Percentiles rank a stretch among this genome's conserved stretches.
Evolutionary conservation across 768 basidiomycete genomes (phyloP).

Genomic region (Suillus weaverae): DNA sequence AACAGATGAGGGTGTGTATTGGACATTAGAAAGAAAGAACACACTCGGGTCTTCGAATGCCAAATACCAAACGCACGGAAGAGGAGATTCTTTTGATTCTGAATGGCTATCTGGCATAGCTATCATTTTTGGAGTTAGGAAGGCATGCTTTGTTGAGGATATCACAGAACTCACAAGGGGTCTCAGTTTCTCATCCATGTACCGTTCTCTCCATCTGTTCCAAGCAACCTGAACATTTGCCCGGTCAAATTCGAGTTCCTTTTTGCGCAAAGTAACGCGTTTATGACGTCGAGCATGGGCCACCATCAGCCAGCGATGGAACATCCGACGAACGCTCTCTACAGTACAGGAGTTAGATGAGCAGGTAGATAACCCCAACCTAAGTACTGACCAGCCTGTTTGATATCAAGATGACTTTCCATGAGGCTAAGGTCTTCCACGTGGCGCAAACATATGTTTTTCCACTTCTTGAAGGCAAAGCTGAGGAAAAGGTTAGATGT

Average conservation of each 20-base stretch:
- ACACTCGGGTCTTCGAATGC: constrained; percentile 73
- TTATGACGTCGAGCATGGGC: constrained; percentile 63
- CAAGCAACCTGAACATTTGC: constrained; percentile 55
- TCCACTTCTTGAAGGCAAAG: constrained; percentile 69
- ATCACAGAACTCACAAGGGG: constrained; percentile 52
- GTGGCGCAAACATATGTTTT: constrained; percentile 56
- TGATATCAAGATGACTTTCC: constrained; percentile 80
- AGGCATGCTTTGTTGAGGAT: background rate
- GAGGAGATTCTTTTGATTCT: constrained; percentile 58
- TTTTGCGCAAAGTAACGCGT: constrained; percentile 55
- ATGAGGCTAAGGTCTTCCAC: constrained; percentile 75
- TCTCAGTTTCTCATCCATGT: constrained; percentile 60
- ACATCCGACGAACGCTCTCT: constrained; percentile 70
- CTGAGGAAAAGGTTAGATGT: constrained; percentile 34
- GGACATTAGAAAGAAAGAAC: constrained; percentile 14
- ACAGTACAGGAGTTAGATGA: constrained; percentile 8
- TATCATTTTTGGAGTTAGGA: constrained; percentile 11
- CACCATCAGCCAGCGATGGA: constrained; percentile 67
- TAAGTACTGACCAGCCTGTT: constrained; percentile 62
- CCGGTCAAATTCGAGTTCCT: constrained; percentile 61
- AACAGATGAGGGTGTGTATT: constrained; percentile 9
- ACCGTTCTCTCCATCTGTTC: constrained; percentile 81
- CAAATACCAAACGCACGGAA: constrained; percentile 72
- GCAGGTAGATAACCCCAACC: constrained; percentile 2
- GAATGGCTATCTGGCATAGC: constrained; percentile 51